Evolutionary conservation across 768 basidiomycete species (phyloP).

Genomic region (Lentinula edodes): DNA sequence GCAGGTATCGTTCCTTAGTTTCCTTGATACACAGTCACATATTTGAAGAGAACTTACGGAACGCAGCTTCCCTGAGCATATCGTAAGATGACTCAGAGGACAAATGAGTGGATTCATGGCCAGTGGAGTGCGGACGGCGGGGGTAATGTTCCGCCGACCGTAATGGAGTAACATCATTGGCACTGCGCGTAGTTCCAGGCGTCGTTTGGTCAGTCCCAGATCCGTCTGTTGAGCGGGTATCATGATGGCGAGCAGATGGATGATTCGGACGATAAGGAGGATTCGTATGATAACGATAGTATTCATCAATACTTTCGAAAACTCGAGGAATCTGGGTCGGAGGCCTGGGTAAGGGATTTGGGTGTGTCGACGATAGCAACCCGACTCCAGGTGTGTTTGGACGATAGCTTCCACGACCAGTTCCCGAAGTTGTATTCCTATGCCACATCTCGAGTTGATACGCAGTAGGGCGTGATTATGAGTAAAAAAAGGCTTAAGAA

Average conservation of each 20-base stretch:
- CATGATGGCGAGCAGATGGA: background rate
- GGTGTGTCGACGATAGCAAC: background rate
- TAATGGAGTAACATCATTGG: background rate
- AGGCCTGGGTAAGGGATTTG: background rate
- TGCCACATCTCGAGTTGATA: background rate
- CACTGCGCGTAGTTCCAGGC: too few relatives aligned
- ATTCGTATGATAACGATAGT: background rate
- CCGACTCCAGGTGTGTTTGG: background rate
- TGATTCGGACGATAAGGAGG: background rate
- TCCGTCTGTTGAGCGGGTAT: background rate
- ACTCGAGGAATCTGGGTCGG: background rate
- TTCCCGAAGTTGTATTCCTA: background rate
- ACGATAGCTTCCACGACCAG: background rate
- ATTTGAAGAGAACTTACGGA: background rate
- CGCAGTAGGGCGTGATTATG: too few relatives aligned
- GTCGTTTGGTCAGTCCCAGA: too few relatives aligned
- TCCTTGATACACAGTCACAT: too few relatives aligned
- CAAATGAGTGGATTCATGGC: background rate
- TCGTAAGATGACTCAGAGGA: background rate
- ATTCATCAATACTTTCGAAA: background rate
- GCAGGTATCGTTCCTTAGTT: too few relatives aligned
- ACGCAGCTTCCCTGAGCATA: background rate
- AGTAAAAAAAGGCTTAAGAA: too few relatives aligned
- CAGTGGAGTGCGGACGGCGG: background rate
- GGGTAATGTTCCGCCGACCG: background rate